Percentiles rank a stretch among this genome's conserved stretches.
Evolutionary conservation across 2,329 filamentous ascomycete genomes (phyloP).

Genomic region (Ampelomyces quisqualis): DNA sequence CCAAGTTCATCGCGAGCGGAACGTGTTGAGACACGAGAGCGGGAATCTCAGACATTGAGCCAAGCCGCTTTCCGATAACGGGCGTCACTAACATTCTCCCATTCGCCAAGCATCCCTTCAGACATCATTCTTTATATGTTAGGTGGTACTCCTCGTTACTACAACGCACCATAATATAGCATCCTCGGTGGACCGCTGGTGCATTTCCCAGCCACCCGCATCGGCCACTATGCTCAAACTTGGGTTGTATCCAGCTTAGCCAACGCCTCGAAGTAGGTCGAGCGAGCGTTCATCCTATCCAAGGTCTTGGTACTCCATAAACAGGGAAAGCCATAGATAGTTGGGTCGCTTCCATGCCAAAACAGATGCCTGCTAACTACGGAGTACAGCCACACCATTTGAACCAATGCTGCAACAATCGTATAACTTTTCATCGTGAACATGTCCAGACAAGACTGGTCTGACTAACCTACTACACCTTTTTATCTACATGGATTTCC

Average conservation of each 20-base stretch:
- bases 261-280: constrained; percentile 20
- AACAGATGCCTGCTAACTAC: too few species aligned
- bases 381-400: too few species aligned
- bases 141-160: not conserved
- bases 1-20: too few species aligned
- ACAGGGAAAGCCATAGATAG: too few species aligned
- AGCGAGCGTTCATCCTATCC: constrained; percentile 23
- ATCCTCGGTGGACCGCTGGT: constrained; percentile 1
- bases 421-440: too few species aligned
- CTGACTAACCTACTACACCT: too few species aligned
- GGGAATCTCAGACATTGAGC: too few species aligned
- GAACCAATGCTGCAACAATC: too few species aligned
- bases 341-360: too few species aligned
- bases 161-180: not conserved
- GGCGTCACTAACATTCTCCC: constrained; percentile 10
- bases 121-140: not conserved
- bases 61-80: constrained; percentile 11
- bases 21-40: constrained; percentile 12
- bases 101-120: not conserved
- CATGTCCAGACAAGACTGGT: too few species aligned
- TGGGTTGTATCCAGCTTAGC: constrained; percentile 1
- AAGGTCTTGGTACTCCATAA: too few species aligned
- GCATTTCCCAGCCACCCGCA: not conserved
- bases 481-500: too few species aligned
- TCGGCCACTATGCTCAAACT: not conserved